Conservation (phyloP, 371 early-diverging fungal genomes). For the Mucor irregularis region DNA sequence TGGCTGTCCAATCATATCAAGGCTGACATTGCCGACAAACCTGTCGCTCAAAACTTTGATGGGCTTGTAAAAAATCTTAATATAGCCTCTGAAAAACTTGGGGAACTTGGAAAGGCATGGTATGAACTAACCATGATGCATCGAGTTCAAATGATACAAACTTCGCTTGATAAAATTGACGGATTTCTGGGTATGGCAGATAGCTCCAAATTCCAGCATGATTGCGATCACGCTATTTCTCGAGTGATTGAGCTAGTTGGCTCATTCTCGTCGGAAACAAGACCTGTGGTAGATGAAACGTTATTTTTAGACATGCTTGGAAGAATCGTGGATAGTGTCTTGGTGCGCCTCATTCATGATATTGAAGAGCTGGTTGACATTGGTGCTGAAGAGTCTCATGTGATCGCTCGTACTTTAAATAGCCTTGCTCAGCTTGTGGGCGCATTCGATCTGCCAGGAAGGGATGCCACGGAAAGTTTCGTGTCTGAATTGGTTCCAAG, state of each 20-base stretch:
- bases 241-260: conserved; percentile 50
- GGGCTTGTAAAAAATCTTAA: background rate
- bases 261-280: conserved; percentile 46
- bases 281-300: conserved; percentile 17
- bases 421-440: conserved; percentile 54
- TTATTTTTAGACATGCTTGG: conserved; percentile 43
- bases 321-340: conserved; percentile 45
- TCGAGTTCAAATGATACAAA: conserved; percentile 24
- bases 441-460: conserved; percentile 49
- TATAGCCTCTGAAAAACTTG: conserved; percentile 17
- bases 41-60: conserved; percentile 9
- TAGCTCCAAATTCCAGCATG: conserved; percentile 38
- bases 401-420: conserved; percentile 53
- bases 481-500: conserved; percentile 41
- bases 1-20: conserved; percentile 54
- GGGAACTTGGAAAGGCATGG: conserved; percentile 32
- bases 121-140: conserved; percentile 36
- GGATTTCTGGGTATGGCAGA: conserved; percentile 56
- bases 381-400: conserved; percentile 68
- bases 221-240: conserved; percentile 50
- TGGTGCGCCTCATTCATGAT: conserved; percentile 51
- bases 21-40: background rate
- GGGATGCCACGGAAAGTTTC: conserved; percentile 36
- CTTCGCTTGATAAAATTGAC: conserved; percentile 34
- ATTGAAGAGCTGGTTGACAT: conserved; percentile 64